Percentiles rank a stretch among this genome's conserved stretches.
Evolutionary conservation across 371 early-diverging fungal genomes (phyloP).

Genomic region (Parasitella parasitica): DNA sequence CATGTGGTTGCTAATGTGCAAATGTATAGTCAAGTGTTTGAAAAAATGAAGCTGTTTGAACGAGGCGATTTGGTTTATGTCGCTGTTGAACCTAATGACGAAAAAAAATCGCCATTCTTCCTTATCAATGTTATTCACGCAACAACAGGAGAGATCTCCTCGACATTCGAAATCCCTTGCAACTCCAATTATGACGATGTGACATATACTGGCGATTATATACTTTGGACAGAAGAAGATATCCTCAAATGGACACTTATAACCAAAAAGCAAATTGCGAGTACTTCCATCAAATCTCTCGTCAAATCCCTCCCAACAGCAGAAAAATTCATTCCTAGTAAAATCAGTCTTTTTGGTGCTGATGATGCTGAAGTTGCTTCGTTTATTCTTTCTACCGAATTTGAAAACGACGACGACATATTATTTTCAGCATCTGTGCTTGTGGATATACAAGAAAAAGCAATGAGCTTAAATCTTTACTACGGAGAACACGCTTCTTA

Average conservation of each 20-base stretch:
- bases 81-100: constrained; percentile 12
- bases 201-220: constrained; percentile 17
- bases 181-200: constrained; percentile 12
- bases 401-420: constrained; percentile 6
- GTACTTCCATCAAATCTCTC: constrained; percentile 10
- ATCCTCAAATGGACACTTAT: constrained; percentile 37
- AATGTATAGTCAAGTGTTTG: not conserved
- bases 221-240: constrained; percentile 41
- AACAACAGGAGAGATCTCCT: constrained; percentile 15
- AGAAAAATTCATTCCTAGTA: constrained; percentile 5
- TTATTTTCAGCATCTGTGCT: constrained; percentile 20
- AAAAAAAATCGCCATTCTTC: constrained; percentile 8
- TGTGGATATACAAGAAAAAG: constrained; percentile 14
- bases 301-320: constrained; percentile 13
- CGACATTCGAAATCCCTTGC: constrained; percentile 18
- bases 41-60: constrained; percentile 3
- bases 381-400: constrained; percentile 4
- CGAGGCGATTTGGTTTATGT: constrained; percentile 18
- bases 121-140: constrained; percentile 13
- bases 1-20: not conserved
- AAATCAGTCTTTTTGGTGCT: constrained; percentile 11
- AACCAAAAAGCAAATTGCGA: constrained; percentile 25
- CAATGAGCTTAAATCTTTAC: constrained; percentile 14
- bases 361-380: constrained; percentile 4
- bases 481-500: constrained; percentile 25